These are phyloP conservation scores for Emergomyces orientalis DNA, from an alignment of 2,329 filamentous ascomycete species.

Conservation along the genomic window DNA sequence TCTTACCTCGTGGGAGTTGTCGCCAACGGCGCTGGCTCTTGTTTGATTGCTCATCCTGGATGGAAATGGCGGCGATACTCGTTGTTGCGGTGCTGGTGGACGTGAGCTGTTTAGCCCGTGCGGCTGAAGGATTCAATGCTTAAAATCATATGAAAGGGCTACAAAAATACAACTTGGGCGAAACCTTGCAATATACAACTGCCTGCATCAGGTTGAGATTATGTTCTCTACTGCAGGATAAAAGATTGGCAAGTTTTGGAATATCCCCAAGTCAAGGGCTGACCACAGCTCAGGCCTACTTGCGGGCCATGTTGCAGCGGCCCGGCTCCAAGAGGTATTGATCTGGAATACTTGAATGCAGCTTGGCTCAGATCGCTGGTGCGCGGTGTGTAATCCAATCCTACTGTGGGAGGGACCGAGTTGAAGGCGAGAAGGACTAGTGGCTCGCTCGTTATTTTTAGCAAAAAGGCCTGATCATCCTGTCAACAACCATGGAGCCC, in stretches of 20 bases:
- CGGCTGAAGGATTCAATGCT: neutral
- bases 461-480: too few relatives aligned
- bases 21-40: neutral
- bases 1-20: neutral
- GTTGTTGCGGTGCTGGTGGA: neutral
- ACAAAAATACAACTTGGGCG: neutral
- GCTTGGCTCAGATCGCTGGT: neutral
- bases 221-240: neutral
- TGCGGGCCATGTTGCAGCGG: neutral
- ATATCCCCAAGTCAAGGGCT: neutral
- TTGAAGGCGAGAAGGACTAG: too few relatives aligned
- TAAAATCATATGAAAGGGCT: neutral
- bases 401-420: too few relatives aligned
- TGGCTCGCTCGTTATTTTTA: too few relatives aligned
- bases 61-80: neutral
- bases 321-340: neutral
- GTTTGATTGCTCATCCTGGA: neutral
- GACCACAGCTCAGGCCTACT: neutral
- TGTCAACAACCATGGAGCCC: too few relatives aligned
- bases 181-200: neutral
- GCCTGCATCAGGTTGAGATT: neutral
- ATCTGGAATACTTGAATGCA: neutral
- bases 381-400: neutral
- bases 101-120: neutral
- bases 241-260: neutral